Base-by-base conservation (phyloP, 208 protist species). In the Acanthamoeba triangularis region DNA sequence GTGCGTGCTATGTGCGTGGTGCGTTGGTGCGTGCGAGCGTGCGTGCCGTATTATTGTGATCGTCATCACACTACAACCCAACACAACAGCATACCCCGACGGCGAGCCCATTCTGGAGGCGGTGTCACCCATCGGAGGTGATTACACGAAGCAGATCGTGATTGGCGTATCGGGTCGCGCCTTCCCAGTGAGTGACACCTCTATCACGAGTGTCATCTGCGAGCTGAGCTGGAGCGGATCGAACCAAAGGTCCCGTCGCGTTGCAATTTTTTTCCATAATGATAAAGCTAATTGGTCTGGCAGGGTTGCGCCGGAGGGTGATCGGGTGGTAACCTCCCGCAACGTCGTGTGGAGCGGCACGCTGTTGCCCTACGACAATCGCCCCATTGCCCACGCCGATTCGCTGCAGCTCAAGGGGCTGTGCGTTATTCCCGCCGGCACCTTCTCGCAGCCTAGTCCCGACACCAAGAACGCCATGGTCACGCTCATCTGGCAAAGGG, bases 91-190 rank as follows among this genome's bases (percentile, higher is more conserved):
- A 56, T 90, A 90, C 49, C 82, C 82, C n/a, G 49, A 67, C 10
- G 49, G 49, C 23, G 82, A 69, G 82, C 82, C 82, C 16, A 20
- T 90, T 23, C 23, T 90, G 25, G 5, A 33, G 49, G 82, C 47
- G 18, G 47, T 90, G 33, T 37, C 54, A 18, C 82, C 82, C 8
- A 90, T 90, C 25, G 82, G 82, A 56, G 82, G 82, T 13, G 82
- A 90, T 33, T 90, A 65, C 35, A 90, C 82, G 47, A 90, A 90
- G 35, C 13, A 90, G 13, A 67, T 90, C 59, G 30, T 90, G n/a
- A 67, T 90, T 25, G 82, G 14, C 23, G 59, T 90, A 13, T 33
- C 49, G 20, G 82, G 82, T 16, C 54, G 49, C 2, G 82, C 49
- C 23, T 59, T 35, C 16, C 37, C 82, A 30, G 28, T 56, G 3